A percentile compares a stretch with the other conserved stretches of the same genome.
These are phyloP conservation scores for Kazachstania africana DNA, from an alignment of 805 yeast genomes.

Conservation along the genomic window DNA sequence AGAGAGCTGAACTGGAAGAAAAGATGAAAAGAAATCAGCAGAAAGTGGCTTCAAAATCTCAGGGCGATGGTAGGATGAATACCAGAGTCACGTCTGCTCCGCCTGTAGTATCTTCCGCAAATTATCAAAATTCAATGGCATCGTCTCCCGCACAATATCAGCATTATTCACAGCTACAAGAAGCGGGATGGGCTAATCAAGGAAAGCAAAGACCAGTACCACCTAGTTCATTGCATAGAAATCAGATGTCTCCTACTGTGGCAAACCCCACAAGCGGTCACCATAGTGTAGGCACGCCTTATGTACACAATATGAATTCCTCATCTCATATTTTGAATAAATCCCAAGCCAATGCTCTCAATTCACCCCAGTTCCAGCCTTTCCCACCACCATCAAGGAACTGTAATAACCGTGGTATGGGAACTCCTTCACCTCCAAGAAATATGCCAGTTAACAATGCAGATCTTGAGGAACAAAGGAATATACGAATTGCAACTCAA, in stretches of 20 bases:
- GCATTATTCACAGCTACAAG: not conserved
- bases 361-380: conserved; percentile 2
- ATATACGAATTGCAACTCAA: conserved; percentile 19
- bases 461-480: conserved; percentile 12
- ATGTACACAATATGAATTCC: not conserved
- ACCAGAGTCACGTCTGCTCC: conserved; percentile 15
- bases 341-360: not conserved
- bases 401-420: too few relatives aligned
- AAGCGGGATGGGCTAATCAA: not conserved
- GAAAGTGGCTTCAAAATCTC: conserved; percentile 8
- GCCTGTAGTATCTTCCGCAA: conserved; percentile 1
- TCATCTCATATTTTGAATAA: too few relatives aligned
- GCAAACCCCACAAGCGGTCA: not conserved
- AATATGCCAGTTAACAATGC: not conserved
- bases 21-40: conserved; percentile 14
- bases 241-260: too few relatives aligned
- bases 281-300: not conserved
- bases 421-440: conserved; percentile 5
- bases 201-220: not conserved
- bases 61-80: conserved; percentile 7
- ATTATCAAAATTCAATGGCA: not conserved
- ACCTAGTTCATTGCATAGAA: too few relatives aligned
- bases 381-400: too few relatives aligned
- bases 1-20: conserved; percentile 14
- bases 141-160: conserved; percentile 1